Evolutionary conservation across 2,329 filamentous ascomycete genomes (phyloP).

Genomic region (Hypoxylon sp.): DNA sequence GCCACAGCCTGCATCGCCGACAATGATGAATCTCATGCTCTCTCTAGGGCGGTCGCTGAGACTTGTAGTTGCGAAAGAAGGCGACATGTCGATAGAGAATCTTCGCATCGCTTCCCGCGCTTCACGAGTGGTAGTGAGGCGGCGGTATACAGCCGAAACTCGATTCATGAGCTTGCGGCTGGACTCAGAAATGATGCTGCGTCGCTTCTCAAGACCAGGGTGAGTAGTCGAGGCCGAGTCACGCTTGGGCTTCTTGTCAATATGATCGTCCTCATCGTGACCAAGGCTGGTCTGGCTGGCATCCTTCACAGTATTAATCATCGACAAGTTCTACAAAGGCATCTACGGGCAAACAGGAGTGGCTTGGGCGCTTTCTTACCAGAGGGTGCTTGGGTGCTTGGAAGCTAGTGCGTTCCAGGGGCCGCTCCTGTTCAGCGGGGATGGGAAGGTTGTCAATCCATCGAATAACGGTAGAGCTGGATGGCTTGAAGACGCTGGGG

Average conservation of each 20-base stretch:
- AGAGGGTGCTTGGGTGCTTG: constrained; percentile 48
- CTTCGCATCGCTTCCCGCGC: constrained; percentile 11
- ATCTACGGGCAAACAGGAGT: neutral
- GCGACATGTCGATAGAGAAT: constrained; percentile 29
- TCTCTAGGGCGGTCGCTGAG: constrained; percentile 39
- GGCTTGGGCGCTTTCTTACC: constrained; percentile 37
- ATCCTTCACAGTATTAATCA: constrained; percentile 29
- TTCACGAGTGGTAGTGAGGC: constrained; percentile 31
- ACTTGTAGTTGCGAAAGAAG: constrained; percentile 40
- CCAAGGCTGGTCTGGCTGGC: constrained; percentile 24
- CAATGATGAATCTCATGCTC: constrained; percentile 53
- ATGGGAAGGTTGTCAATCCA: constrained; percentile 51
- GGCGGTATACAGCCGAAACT: constrained; percentile 45
- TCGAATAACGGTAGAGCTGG: constrained; percentile 43
- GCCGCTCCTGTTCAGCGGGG: constrained; percentile 33
- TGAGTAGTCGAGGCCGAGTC: constrained; percentile 21
- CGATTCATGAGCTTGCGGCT: constrained; percentile 39
- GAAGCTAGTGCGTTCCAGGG: constrained; percentile 40
- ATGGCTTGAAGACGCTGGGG: constrained; percentile 47
- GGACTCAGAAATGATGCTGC: neutral
- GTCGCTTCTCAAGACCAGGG: constrained; percentile 28
- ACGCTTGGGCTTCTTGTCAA: constrained; percentile 46
- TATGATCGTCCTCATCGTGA: constrained; percentile 40
- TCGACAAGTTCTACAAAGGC: neutral
- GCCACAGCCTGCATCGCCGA: constrained; percentile 52